Conservation (phyloP, 306 rosid genomes). For the Cercis canadensis region DNA sequence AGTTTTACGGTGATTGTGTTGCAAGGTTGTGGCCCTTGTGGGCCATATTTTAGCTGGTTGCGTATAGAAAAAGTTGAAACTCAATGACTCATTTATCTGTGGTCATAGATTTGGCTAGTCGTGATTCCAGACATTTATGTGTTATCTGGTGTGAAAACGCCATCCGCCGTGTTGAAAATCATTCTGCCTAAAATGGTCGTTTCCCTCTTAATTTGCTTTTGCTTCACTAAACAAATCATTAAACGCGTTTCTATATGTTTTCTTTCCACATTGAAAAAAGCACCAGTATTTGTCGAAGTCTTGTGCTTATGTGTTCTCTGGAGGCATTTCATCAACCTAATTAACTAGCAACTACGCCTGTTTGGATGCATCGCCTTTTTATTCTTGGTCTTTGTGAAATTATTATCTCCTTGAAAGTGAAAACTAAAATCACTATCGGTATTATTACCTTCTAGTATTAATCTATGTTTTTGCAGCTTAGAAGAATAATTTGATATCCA, state of each 20-base stretch:
- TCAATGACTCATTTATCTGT: neutral
- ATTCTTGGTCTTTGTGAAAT: slow-evolving; percentile 11
- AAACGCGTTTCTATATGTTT: slow-evolving; percentile 1
- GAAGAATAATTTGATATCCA: slow-evolving; percentile 27
- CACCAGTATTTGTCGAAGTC: slow-evolving; percentile 17
- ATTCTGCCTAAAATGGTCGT: neutral
- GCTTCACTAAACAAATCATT: neutral
- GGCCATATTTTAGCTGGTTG: slow-evolving; percentile 44
- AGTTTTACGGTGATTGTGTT: slow-evolving; percentile 14
- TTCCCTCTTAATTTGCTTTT: slow-evolving; percentile 8
- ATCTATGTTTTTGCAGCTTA: too few species aligned
- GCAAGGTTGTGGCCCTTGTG: slow-evolving; percentile 46
- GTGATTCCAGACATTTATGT: slow-evolving; percentile 15
- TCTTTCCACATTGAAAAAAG: slow-evolving; percentile 24
- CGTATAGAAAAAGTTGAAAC: slow-evolving; percentile 7
- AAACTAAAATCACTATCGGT: neutral
- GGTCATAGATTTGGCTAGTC: slow-evolving; percentile 31
- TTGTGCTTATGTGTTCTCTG: slow-evolving; percentile 18
- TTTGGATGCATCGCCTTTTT: neutral
- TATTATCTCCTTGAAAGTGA: slow-evolving; percentile 25
- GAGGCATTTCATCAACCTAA: too few species aligned
- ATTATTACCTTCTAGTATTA: slow-evolving; percentile 3
- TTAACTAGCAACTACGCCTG: too few species aligned
- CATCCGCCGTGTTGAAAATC: slow-evolving; percentile 29
- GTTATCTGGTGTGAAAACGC: slow-evolving; percentile 11